A percentile compares a stretch with the other conserved stretches of the same genome.
These are phyloP conservation scores for Candida nemodendra DNA, from an alignment of 805 yeast genomes.

Conservation along the genomic window DNA sequence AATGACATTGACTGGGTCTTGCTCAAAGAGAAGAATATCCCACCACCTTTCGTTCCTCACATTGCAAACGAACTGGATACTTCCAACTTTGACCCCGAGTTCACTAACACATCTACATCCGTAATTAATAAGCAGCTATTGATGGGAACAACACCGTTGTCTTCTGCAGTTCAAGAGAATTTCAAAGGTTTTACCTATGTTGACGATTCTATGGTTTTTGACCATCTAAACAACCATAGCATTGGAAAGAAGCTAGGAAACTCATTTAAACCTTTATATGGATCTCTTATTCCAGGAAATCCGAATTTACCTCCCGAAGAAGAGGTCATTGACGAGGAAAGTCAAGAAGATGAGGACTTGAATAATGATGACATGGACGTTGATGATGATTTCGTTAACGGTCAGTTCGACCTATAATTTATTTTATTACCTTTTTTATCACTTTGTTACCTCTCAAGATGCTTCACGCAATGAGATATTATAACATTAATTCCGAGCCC, in stretches of 20 bases:
- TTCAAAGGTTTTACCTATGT: constrained; percentile 97
- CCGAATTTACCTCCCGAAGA: constrained; percentile 81
- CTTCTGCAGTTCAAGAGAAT: constrained; percentile 94
- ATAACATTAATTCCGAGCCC: too few relatives aligned
- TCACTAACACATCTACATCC: constrained; percentile 87
- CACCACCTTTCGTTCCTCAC: constrained; percentile 97
- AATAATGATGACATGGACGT: constrained; percentile 46
- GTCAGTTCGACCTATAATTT: constrained; percentile 73
- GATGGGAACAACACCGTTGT: constrained; percentile 73
- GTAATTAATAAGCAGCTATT: constrained; percentile 67
- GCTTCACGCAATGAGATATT: too few relatives aligned
- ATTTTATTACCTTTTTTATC: constrained; percentile 1
- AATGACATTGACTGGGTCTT: constrained; percentile 88
- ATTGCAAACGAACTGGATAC: constrained; percentile 89
- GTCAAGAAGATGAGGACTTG: constrained; percentile 40
- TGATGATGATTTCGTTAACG: constrained; percentile 84
- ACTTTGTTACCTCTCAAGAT: too few relatives aligned
- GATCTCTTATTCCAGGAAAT: constrained; percentile 76
- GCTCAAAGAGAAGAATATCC: constrained; percentile 73
- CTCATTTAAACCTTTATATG: constrained; percentile 43
- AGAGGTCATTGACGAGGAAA: constrained; percentile 75
- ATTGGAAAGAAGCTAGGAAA: constrained; percentile 38
- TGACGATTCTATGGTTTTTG: constrained; percentile 90
- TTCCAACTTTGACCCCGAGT: constrained; percentile 96
- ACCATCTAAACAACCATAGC: constrained; percentile 50